Conservation (phyloP, 768 basidiomycete species). For the Symmetrospora coprosmae region DNA sequence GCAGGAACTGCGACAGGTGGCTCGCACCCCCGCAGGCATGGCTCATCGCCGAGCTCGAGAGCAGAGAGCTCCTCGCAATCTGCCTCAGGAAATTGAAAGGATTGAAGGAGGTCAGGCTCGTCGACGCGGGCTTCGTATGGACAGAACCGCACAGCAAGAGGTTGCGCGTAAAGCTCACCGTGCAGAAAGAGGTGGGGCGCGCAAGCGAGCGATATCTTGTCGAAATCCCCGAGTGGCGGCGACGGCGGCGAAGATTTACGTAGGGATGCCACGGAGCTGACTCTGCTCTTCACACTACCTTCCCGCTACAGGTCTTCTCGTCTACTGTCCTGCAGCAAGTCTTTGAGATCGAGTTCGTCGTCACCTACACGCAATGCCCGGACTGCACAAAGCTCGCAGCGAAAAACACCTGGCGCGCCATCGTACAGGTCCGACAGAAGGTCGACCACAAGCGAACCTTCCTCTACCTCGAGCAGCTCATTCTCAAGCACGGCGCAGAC, state of each 20-base stretch:
- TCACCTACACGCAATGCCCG: conserved; percentile 87
- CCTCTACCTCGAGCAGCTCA: conserved; percentile 89
- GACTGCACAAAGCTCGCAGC: conserved; percentile 87
- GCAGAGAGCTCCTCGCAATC: conserved; percentile 78
- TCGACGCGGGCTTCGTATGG: conserved; percentile 99
- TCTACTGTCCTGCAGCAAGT: conserved; percentile 93
- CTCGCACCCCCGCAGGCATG: conserved; percentile 77
- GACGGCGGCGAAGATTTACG: background rate
- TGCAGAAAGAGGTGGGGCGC: conserved; percentile 92
- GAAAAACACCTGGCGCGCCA: conserved; percentile 96
- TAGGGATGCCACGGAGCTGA: background rate
- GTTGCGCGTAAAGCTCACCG: conserved; percentile 78
- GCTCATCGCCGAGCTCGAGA: conserved; percentile 75
- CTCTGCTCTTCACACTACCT: no score
- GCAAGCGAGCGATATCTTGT: no score
- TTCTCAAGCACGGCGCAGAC: conserved; percentile 89
- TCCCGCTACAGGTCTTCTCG: conserved; percentile 55
- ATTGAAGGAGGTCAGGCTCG: conserved; percentile 78
- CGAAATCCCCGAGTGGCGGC: background rate
- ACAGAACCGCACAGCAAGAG: conserved; percentile 96
- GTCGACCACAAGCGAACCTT: conserved; percentile 97
- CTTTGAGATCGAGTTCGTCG: conserved; percentile 89
- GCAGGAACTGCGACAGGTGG: conserved; percentile 91
- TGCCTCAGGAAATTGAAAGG: conserved; percentile 92
- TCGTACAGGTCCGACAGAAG: conserved; percentile 98